These are phyloP conservation scores for Psilocybe tampanensis DNA, from an alignment of 768 basidiomycete genomes.

Conservation along the genomic window DNA sequence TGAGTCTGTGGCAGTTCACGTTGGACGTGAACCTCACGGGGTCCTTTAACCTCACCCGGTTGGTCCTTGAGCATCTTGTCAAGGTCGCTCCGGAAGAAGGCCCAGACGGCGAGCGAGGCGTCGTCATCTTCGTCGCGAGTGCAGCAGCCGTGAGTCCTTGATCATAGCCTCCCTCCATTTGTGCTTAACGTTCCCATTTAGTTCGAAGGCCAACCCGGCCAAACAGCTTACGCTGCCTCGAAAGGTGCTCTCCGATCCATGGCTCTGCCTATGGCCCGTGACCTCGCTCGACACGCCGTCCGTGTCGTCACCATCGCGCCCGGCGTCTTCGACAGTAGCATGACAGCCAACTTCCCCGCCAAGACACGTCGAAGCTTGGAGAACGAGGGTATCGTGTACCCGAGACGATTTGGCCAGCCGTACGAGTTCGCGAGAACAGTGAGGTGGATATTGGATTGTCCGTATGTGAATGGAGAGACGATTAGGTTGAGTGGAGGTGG, in stretches of 20 bases:
- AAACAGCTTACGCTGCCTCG: slow-evolving; percentile 55
- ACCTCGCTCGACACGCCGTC: slow-evolving; percentile 52
- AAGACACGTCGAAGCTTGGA: slow-evolving; percentile 40
- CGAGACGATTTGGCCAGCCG: slow-evolving; percentile 47
- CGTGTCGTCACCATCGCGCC: slow-evolving; percentile 62
- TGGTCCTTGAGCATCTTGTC: slow-evolving; percentile 52
- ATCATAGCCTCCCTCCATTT: too few species aligned
- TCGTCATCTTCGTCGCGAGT: slow-evolving; percentile 59
- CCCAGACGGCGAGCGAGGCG: slow-evolving; percentile 55
- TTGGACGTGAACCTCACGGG: slow-evolving; percentile 60
- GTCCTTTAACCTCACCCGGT: slow-evolving; percentile 59
- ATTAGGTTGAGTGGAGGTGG: slow-evolving; percentile 48
- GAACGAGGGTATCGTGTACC: slow-evolving; percentile 44
- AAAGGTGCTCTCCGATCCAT: slow-evolving; percentile 61
- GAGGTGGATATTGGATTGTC: slow-evolving; percentile 49
- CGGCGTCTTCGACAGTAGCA: slow-evolving; percentile 50
- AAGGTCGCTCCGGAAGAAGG: slow-evolving; percentile 47
- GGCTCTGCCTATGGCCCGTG: slow-evolving; percentile 63
- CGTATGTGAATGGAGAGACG: slow-evolving; percentile 58
- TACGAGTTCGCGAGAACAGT: slow-evolving; percentile 55
- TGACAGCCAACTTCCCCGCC: slow-evolving; percentile 39
- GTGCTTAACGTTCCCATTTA: slow-evolving; percentile 21
- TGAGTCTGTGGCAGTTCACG: slow-evolving; percentile 54
- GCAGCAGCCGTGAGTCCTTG: slow-evolving; percentile 47
- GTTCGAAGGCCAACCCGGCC: slow-evolving; percentile 62